Base-by-base conservation (phyloP, 495 filamentous ascomycete species). In the Aspergillus affinis region DNA sequence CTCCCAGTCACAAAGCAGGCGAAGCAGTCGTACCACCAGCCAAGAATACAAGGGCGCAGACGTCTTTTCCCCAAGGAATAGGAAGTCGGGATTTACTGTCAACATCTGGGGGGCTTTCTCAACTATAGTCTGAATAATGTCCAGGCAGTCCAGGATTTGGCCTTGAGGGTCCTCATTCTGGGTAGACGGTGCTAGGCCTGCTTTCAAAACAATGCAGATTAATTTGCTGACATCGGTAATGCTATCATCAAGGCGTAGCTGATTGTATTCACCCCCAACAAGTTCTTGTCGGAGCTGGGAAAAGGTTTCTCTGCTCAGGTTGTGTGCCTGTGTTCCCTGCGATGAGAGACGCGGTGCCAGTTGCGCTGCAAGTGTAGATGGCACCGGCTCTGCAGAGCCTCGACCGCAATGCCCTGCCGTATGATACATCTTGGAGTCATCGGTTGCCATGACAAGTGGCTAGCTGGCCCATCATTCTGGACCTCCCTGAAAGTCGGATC, bases 121-220 rank as follows among this genome's bases (percentile, higher is more conserved):
- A 59, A 97, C 80, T 6, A 87, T 87, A 27, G 86, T 76, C 52
- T 84, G 80, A 36, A 98, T 83, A 8, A 92, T 90, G 58, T 87
- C 80, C 48, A 93, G 74, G 57, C 90, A 92, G 64, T 88, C 83
- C 4, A 73, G 65, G 5, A 86, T 81, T 66, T 92, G 86, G 12
- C 76, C 69, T 32, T 87, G 72, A 44, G 89, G 59, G 49, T 72
- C 72, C 19, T 89, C 83, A 63, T 88, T 80, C 60, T 79, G 76
- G 20, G 70, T 62, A 45, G 88, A 78, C 41, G 78, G 78, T 57
- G 90, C 90, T 3, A 98, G 73, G 20, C 93, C 89, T 48, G 91
- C 90, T 65, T 90, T 86, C 52, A 90, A 81, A 62, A 95, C 88
- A 60, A 96, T 88, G 62, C 86, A 88, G 36, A 98, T 87, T 23